Evolutionary conservation across 305 asterid species (phyloP), one percentile per base, ranked within the genome.

Genomic region (Caryopteris hybrid): DNA sequence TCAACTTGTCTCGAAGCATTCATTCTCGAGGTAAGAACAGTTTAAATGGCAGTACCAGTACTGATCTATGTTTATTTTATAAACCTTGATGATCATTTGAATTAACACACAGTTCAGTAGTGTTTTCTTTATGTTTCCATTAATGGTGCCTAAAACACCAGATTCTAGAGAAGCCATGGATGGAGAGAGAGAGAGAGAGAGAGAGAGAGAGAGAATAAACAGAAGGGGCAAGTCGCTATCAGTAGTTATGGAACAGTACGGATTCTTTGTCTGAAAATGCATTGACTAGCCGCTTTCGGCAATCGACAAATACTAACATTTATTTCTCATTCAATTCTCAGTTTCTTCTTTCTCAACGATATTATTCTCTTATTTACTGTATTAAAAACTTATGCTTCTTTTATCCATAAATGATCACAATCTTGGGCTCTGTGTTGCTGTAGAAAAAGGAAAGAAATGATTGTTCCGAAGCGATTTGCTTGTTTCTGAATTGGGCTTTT

Each of bases 211-310:
- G 76, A 67, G 34, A 34, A n/a, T n/a, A n/a, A n/a, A n/a, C n/a
- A n/a, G n/a, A n/a, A n/a, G n/a, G 36, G 39, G 9, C 39, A 4
- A 33, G 39, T 33, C 39, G 41, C 11, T 36, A 9, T 84, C 86
- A 74, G 71, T 61, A 56, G 74, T 68, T 51, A 66, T 66, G 62
- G 48, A 68, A 64, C 23, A 79, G 80, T 71, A 73, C 60, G 64
- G 34, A 53, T 54, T 76, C 27, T 38, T 76, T 85, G 82, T 86
- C 84, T 80, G 71, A 54, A 39, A 60, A 76, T 83, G 83, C 77
- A 68, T 64, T 65, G 78, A 81, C 53, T 60, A 18, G 73, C 78
- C 68, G 80, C 86, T 84, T 83, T 84, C 95, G 66, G 38, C 81
- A 67, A 64, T 80, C 81, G 90, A 83, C 91, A 85, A 65, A 51